Evolutionary conservation across 176 grass and related monocot genomes (phyloP).

Genomic region (Rhipidocladum racemiflorum): DNA sequence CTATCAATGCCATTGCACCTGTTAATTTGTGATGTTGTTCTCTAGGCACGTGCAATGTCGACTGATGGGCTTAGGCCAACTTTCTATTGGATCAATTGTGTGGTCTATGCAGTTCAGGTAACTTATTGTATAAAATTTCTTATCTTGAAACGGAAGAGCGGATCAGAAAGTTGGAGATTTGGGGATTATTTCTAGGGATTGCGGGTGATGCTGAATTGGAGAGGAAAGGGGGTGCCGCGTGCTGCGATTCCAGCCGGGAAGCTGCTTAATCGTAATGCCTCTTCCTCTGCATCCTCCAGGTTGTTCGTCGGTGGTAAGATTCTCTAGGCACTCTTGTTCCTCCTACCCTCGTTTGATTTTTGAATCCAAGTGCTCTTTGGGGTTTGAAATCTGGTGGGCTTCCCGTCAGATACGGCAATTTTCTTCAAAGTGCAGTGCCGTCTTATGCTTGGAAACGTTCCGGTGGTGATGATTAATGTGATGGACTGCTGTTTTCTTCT

Average conservation of each 20-base stretch:
- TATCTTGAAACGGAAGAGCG: neutral
- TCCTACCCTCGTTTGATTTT: neutral
- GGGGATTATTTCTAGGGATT: neutral
- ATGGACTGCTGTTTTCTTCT: neutral
- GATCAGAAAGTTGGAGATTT: neutral
- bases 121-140: neutral
- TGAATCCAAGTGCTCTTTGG: neutral
- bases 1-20: constrained; percentile 16
- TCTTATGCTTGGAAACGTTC: neutral
- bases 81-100: constrained; percentile 88
- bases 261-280: neutral
- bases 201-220: neutral
- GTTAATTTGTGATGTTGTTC: constrained; percentile 3
- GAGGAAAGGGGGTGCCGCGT: neutral
- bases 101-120: constrained; percentile 86
- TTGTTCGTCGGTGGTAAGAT: constrained; percentile 47
- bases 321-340: neutral
- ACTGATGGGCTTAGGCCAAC: constrained; percentile 86
- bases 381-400: neutral
- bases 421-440: neutral
- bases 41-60: constrained; percentile 83
- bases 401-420: no score
- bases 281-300: constrained; percentile 5
- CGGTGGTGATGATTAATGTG: constrained; percentile 9
- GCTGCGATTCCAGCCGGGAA: neutral